Evolutionary conservation across 805 yeast species (phyloP).

Genomic region (Yarrowia osloensis): DNA sequence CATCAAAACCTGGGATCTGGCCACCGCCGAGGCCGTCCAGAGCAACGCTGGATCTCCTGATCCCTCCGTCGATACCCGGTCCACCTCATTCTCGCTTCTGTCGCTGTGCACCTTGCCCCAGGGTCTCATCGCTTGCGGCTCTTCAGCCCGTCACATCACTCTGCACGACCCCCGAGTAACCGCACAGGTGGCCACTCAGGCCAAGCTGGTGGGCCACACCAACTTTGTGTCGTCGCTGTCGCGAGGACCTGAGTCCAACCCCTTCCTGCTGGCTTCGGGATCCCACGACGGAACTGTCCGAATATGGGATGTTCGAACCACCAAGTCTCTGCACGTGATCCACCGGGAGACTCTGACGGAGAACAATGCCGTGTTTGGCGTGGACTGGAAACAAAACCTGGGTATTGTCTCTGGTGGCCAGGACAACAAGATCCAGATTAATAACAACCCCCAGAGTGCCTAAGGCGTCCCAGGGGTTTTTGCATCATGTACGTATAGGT

Average conservation of each 20-base stretch:
- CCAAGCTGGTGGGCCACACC: constrained; percentile 82
- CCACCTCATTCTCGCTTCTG: constrained; percentile 81
- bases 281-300: constrained; percentile 97
- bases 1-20: constrained; percentile 93
- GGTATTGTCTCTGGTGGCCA: constrained; percentile 93
- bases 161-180: constrained; percentile 84
- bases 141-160: constrained; percentile 95
- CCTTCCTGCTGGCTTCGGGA: constrained; percentile 80
- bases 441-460: constrained; percentile 44
- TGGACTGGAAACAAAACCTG: constrained; percentile 75
- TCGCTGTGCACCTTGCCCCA: constrained; percentile 68
- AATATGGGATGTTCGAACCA: constrained; percentile 77
- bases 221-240: constrained; percentile 84
- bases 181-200: constrained; percentile 54
- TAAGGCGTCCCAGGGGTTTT: not conserved
- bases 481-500: constrained; percentile 22
- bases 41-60: constrained; percentile 26
- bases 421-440: constrained; percentile 89
- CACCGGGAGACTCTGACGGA: constrained; percentile 60
- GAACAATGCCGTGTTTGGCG: constrained; percentile 74
- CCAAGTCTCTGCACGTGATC: constrained; percentile 76
- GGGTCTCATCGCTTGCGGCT: constrained; percentile 79
- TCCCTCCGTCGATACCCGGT: constrained; percentile 62
- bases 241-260: constrained; percentile 67
- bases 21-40: constrained; percentile 71